Percentiles rank a stretch among this genome's conserved stretches.
phyloP scores from a whole-genome alignment of 1,139 yeast species.

The Hyphopichia wangnamkhiaoensis region DNA sequence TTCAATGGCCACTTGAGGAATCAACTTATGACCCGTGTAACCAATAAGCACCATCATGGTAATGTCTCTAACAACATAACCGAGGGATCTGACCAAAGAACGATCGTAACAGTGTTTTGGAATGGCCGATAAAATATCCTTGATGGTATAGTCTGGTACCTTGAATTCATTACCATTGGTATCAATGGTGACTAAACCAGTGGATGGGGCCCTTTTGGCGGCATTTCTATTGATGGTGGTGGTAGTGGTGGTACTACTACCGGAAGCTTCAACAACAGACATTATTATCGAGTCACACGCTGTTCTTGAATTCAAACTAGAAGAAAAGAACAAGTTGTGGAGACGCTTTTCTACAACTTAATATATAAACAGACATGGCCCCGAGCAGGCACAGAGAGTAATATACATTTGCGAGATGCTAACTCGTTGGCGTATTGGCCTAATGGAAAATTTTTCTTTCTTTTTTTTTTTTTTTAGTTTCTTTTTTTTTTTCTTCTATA shows the following conservation, averaged over 20 bases:
- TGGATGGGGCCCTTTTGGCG: constrained; percentile 6
- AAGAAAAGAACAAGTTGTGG: constrained; percentile 7
- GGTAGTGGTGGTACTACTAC: constrained; percentile 1
- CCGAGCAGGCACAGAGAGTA: no score
- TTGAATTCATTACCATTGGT: constrained; percentile 65
- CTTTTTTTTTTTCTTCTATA: no score
- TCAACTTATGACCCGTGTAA: constrained; percentile 52
- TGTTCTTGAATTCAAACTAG: not conserved
- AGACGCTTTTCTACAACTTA: no score
- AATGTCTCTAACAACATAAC: constrained; percentile 68
- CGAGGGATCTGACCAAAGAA: constrained; percentile 54
- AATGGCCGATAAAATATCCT: constrained; percentile 69
- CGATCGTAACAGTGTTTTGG: constrained; percentile 79
- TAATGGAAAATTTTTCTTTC: no score
- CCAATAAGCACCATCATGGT: constrained; percentile 51
- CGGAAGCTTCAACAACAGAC: constrained; percentile 16
- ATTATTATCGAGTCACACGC: constrained; percentile 7
- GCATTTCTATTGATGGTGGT: constrained; percentile 25
- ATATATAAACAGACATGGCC: no score
- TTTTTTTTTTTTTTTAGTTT: no score
- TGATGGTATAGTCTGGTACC: constrained; percentile 74
- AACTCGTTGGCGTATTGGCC: no score
- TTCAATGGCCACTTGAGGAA: constrained; percentile 35
- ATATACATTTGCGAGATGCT: no score
- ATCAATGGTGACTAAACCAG: constrained; percentile 49